These are phyloP conservation scores for Cephalotrichum gorgonifer DNA, from an alignment of 2,329 filamentous ascomycete genomes.

Conservation along the genomic window DNA sequence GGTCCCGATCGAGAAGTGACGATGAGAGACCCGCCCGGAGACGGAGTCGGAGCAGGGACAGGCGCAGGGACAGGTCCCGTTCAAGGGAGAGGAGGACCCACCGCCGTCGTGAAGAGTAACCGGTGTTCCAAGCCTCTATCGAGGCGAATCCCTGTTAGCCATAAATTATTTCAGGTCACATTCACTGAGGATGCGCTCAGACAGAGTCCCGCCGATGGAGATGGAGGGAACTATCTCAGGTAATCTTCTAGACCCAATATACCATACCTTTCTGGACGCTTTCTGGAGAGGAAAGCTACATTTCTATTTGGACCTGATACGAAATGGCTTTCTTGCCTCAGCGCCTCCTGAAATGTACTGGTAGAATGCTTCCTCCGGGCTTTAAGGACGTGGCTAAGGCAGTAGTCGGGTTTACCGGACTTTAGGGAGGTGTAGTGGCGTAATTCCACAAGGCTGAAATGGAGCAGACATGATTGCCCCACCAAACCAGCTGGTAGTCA, in stretches of 20 bases:
- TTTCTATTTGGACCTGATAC: no score
- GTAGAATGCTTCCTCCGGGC: background rate
- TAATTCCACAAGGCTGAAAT: background rate
- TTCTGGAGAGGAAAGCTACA: no score
- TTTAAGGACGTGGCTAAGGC: background rate
- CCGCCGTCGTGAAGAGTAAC: background rate
- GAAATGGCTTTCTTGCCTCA: background rate
- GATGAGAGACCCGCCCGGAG: conserved; percentile 24
- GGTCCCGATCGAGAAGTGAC: conserved; percentile 18
- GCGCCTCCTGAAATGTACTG: background rate
- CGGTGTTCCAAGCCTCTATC: no score
- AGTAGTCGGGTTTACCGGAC: background rate
- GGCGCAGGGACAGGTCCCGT: background rate
- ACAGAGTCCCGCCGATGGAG: no score
- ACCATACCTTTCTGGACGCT: no score
- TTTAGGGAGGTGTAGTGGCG: background rate
- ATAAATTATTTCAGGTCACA: no score
- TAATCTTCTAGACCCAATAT: no score
- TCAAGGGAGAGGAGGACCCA: background rate
- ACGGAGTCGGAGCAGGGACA: conserved; percentile 10
- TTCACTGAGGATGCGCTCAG: no score
- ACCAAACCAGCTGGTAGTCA: no score
- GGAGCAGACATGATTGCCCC: no score
- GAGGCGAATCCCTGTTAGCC: no score
- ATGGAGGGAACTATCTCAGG: no score